Conservation (phyloP, 164 flowering plant species). For the Tetrastigma voinierianum region DNA sequence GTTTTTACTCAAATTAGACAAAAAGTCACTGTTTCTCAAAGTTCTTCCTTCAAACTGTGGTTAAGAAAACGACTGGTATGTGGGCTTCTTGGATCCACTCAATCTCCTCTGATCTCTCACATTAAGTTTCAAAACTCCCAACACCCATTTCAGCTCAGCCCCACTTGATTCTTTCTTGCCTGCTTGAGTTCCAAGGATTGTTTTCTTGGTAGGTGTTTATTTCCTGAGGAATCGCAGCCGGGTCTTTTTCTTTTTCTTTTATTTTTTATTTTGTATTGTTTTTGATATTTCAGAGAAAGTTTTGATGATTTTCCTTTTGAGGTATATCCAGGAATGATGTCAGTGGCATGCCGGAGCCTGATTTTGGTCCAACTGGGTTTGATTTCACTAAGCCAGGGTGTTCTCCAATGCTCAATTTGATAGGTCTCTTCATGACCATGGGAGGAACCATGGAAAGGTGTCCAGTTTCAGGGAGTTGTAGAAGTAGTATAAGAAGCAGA, state of each 20-base stretch:
- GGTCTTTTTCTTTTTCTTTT: conserved; percentile 6
- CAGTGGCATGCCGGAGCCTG: conserved; percentile 55
- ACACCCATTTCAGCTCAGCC: not conserved
- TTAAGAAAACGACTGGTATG: conserved; percentile 14
- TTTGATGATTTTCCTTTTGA: conserved; percentile 19
- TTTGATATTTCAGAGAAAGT: not conserved
- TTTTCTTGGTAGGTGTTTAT: conserved; percentile 6
- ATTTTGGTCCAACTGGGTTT: conserved; percentile 40
- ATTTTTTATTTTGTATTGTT: too few relatives aligned
- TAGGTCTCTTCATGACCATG: conserved; percentile 18
- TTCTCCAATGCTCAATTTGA: conserved; percentile 40
- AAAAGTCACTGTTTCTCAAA: not conserved
- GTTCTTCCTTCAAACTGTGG: not conserved
- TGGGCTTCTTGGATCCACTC: conserved; percentile 32
- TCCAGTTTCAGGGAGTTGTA: too few relatives aligned
- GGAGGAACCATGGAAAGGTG: conserved; percentile 26
- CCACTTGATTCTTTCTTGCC: conserved; percentile 3
- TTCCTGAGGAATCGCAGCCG: conserved; percentile 17
- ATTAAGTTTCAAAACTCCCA: not conserved
- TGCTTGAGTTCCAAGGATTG: not conserved
- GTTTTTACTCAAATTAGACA: too few relatives aligned
- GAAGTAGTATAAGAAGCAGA: conserved; percentile 17
- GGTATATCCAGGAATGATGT: conserved; percentile 52
- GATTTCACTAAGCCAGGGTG: conserved; percentile 56
- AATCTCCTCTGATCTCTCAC: conserved; percentile 1